phyloP scores from a whole-genome alignment of 2,329 filamentous ascomycete genomes.

The Diaporthe australafricana region DNA sequence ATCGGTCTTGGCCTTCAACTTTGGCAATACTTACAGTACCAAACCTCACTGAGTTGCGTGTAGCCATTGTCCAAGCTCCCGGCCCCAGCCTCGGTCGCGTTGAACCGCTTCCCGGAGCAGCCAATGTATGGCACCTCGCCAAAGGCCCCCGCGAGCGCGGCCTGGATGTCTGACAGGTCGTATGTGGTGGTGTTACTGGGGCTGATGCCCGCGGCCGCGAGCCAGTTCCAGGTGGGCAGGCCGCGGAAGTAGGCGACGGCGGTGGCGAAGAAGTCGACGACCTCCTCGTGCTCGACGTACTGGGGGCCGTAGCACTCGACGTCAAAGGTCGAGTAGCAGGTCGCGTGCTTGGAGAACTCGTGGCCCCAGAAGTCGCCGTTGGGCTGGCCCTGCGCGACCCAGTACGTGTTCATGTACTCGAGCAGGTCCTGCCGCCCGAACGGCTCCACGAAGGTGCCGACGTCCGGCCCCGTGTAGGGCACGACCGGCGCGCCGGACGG shows the following conservation, averaged over 20 bases:
- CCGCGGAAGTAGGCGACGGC: constrained; percentile 66
- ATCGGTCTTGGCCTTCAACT: background rate
- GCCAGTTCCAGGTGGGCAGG: constrained; percentile 71
- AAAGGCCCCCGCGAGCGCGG: constrained; percentile 60
- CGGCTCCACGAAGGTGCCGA: constrained; percentile 68
- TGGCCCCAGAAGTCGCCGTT: constrained; percentile 74
- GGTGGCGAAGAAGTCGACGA: constrained; percentile 73
- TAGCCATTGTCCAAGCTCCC: constrained; percentile 66
- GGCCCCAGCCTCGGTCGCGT: constrained; percentile 67
- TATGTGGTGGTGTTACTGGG: constrained; percentile 71
- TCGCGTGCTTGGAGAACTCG: constrained; percentile 76
- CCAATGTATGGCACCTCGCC: constrained; percentile 70
- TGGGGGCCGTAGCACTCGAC: constrained; percentile 71
- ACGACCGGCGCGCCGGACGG: constrained; percentile 64
- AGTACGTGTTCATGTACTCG: constrained; percentile 74
- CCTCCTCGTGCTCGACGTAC: constrained; percentile 67
- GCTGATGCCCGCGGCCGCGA: constrained; percentile 63
- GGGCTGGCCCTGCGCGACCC: constrained; percentile 67
- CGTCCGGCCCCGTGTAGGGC: constrained; percentile 67
- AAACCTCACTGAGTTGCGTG: constrained; percentile 71
- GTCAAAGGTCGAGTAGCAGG: constrained; percentile 76
- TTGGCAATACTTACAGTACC: constrained; percentile 61
- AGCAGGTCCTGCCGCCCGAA: constrained; percentile 71
- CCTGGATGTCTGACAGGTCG: constrained; percentile 63
- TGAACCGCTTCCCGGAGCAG: constrained; percentile 70